Evolutionary conservation across 2,329 filamentous ascomycete genomes (phyloP).

Genomic region (Aspergillus sp.): DNA sequence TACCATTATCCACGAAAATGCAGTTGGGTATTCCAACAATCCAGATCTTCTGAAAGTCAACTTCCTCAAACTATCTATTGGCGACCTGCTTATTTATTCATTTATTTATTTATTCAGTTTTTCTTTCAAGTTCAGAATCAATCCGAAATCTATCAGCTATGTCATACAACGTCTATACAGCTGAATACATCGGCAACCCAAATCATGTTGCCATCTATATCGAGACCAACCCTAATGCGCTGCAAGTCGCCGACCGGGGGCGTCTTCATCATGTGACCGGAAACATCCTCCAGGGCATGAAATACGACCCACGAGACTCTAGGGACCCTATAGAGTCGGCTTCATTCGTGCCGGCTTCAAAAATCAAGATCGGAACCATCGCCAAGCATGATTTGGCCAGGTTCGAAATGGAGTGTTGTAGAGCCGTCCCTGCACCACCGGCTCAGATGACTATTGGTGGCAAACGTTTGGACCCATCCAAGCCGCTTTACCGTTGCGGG

Average conservation of each 20-base stretch:
- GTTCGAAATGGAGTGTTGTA: conserved; percentile 9
- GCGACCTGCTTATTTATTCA: no score
- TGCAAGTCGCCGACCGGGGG: background rate
- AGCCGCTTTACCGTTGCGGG: conserved; percentile 9
- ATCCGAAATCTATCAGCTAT: conserved; percentile 4
- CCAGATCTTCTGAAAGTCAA: no score
- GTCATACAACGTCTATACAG: conserved; percentile 9
- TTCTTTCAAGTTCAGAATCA: no score
- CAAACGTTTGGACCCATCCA: conserved; percentile 7
- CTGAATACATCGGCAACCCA: conserved; percentile 8
- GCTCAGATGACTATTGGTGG: conserved; percentile 7
- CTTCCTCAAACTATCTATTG: no score
- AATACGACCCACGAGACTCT: conserved; percentile 5
- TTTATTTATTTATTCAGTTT: no score
- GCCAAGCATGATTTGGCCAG: conserved; percentile 5
- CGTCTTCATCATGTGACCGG: conserved; percentile 11
- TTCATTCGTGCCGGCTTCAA: conserved; percentile 6
- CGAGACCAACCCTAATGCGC: conserved; percentile 7
- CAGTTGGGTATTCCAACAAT: no score
- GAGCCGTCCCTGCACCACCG: conserved; percentile 6
- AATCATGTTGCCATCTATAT: conserved; percentile 14
- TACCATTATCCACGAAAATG: no score
- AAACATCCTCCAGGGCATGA: conserved; percentile 12
- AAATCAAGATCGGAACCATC: conserved; percentile 11
- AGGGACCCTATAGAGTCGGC: conserved; percentile 5